Percentiles rank a stretch among this genome's conserved stretches.
Evolutionary conservation across 1,139 yeast species (phyloP).

Genomic region (Yamadazyma triangularis): DNA sequence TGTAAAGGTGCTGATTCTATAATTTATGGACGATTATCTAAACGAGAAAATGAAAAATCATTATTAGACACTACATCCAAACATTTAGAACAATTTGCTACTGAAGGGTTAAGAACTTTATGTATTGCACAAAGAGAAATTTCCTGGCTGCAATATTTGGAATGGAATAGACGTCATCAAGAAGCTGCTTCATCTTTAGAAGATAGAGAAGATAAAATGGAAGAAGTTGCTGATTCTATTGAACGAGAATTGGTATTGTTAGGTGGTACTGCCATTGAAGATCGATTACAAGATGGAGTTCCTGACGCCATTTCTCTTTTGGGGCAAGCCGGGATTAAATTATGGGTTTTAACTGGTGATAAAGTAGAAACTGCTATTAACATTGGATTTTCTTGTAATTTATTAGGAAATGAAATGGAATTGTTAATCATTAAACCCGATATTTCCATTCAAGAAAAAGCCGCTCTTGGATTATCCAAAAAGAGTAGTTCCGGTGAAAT

Average conservation of each 20-base stretch:
- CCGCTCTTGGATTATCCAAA: constrained; percentile 17
- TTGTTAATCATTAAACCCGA: constrained; percentile 35
- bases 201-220: constrained; percentile 42
- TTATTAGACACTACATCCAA: constrained; percentile 33
- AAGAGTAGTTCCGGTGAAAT: constrained; percentile 14
- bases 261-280: constrained; percentile 52
- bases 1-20: constrained; percentile 51
- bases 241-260: constrained; percentile 39
- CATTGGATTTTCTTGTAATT: constrained; percentile 48
- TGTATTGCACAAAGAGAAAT: constrained; percentile 46
- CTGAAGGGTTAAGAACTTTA: constrained; percentile 46
- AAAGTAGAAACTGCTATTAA: constrained; percentile 50
- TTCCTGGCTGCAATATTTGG: constrained; percentile 37
- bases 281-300: constrained; percentile 48
- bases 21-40: constrained; percentile 39
- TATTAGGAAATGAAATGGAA: constrained; percentile 47
- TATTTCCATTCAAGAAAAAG: constrained; percentile 25
- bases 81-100: constrained; percentile 42
- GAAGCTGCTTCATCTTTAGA: constrained; percentile 41
- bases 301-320: constrained; percentile 43
- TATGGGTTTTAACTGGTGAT: constrained; percentile 52
- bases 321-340: constrained; percentile 46
- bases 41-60: constrained; percentile 22
- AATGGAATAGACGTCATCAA: constrained; percentile 40
- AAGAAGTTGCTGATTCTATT: constrained; percentile 44